A percentile compares a stretch with the other conserved stretches of the same genome.
phyloP scores from a whole-genome alignment of 2,329 filamentous ascomycete genomes.

The Fusarium pseudonygamai region DNA sequence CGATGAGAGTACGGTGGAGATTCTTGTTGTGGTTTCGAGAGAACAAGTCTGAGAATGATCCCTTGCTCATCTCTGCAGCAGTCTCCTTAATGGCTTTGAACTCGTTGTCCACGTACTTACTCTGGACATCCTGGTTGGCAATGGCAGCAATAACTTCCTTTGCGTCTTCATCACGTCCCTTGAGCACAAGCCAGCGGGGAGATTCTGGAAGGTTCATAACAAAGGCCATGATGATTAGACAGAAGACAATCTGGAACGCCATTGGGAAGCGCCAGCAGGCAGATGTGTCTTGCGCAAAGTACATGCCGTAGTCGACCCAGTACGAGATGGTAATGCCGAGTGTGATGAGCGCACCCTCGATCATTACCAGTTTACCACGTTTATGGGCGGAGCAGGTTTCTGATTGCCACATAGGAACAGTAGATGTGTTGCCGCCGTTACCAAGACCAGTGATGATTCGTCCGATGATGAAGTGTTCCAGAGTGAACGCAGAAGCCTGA shows the following conservation, averaged over 20 bases:
- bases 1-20: constrained; percentile 68
- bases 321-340: constrained; percentile 66
- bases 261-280: constrained; percentile 68
- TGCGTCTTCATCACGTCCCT: constrained; percentile 58
- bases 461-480: constrained; percentile 66
- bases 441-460: constrained; percentile 68
- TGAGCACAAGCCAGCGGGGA: constrained; percentile 59
- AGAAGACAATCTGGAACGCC: constrained; percentile 64
- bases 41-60: constrained; percentile 68
- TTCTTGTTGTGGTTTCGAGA: constrained; percentile 64
- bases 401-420: constrained; percentile 68
- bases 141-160: constrained; percentile 60
- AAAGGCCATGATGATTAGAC: constrained; percentile 63
- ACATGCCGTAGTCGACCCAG: constrained; percentile 69
- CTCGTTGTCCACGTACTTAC: constrained; percentile 67
- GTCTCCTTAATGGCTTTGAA: constrained; percentile 71
- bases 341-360: constrained; percentile 67
- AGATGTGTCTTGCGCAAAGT: constrained; percentile 54
- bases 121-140: constrained; percentile 62
- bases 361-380: constrained; percentile 68
- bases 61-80: constrained; percentile 73
- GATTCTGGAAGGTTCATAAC: constrained; percentile 65
- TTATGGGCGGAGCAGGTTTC: constrained; percentile 67
- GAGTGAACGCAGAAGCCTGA: constrained; percentile 64
- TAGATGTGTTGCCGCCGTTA: constrained; percentile 66